phyloP scores from a whole-genome alignment of 2,329 filamentous ascomycete species.

The Cladosporium austrohemisphaericum region DNA sequence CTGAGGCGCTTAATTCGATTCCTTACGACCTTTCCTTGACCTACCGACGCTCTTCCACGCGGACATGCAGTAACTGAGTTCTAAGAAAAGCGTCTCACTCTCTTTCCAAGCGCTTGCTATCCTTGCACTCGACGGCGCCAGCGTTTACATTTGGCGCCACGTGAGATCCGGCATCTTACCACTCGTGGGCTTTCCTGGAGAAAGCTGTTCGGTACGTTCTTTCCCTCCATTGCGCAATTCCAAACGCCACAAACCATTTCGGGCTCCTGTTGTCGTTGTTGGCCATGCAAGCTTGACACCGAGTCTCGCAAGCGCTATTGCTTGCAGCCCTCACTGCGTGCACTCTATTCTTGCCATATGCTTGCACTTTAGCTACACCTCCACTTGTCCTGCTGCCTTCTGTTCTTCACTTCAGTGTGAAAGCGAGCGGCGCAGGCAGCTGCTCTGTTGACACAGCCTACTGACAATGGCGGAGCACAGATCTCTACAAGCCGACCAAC shows the following conservation, averaged over 20 bases:
- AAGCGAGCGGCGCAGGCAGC: slow-evolving; percentile 12
- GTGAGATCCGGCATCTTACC: slow-evolving; percentile 33
- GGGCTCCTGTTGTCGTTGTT: slow-evolving; percentile 18
- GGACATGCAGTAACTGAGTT: slow-evolving; percentile 29
- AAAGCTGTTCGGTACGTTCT: slow-evolving; percentile 32
- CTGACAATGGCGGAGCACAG: slow-evolving; percentile 20
- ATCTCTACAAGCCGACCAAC: slow-evolving; percentile 26
- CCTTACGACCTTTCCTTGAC: slow-evolving; percentile 7
- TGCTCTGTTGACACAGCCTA: slow-evolving; percentile 11
- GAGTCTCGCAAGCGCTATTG: slow-evolving; percentile 27
- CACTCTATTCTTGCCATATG: slow-evolving; percentile 7
- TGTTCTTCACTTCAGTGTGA: slow-evolving; percentile 1
- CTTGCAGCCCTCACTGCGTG: slow-evolving; percentile 15
- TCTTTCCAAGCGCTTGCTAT: slow-evolving; percentile 16
- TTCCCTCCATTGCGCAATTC: slow-evolving; percentile 21
- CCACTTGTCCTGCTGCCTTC: not conserved
- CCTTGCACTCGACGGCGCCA: slow-evolving; percentile 19
- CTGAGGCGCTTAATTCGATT: slow-evolving; percentile 10
- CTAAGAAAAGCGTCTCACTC: slow-evolving; percentile 28
- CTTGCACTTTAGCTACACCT: slow-evolving; percentile 2
- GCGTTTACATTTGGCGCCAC: slow-evolving; percentile 28
- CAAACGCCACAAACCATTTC: slow-evolving; percentile 18
- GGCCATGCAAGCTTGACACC: slow-evolving; percentile 12
- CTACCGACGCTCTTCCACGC: slow-evolving; percentile 18
- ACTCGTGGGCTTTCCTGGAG: slow-evolving; percentile 31